A percentile compares a stretch with the other conserved stretches of the same genome.
Conservation (phyloP, 352 stramenopile species). For the Blastocystis sp. region DNA sequence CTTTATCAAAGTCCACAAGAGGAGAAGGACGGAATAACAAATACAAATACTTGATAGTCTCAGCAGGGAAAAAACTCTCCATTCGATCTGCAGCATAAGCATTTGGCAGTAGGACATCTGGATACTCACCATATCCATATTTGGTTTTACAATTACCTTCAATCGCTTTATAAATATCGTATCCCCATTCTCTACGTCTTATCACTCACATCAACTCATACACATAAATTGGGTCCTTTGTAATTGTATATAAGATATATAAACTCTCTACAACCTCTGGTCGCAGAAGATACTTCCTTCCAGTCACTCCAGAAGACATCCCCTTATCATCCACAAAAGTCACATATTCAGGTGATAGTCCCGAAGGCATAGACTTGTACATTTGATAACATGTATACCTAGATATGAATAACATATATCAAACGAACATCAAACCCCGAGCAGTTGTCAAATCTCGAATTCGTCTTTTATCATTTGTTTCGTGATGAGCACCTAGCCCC, state of each 20-base stretch:
- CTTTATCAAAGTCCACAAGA: constrained; percentile 81
- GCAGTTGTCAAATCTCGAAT: constrained; percentile 15
- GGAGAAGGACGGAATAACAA: constrained; percentile 78
- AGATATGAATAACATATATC: constrained; percentile 72
- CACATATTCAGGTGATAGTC: constrained; percentile 84
- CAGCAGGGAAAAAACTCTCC: constrained; percentile 95
- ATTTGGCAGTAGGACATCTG: constrained; percentile 64
- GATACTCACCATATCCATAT: constrained; percentile 76
- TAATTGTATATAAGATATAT: constrained; percentile 88
- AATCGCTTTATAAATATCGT: constrained; percentile 85
- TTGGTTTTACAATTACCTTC: constrained; percentile 81
- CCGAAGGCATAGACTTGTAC: constrained; percentile 82
- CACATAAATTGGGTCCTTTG: constrained; percentile 72
- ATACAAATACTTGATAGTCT: constrained; percentile 97
- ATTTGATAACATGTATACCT: constrained; percentile 86
- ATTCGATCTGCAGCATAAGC: constrained; percentile 82
- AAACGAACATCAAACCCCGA: constrained; percentile 67
- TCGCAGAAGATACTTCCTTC: constrained; percentile 81
- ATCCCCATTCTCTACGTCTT: constrained; percentile 79
- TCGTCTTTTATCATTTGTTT: constrained; percentile 62
- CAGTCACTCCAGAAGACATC: constrained; percentile 67
- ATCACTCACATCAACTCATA: constrained; percentile 79
- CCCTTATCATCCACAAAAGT: constrained; percentile 70
- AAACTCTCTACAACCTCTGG: constrained; percentile 89
- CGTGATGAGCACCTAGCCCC: constrained; percentile 79